Conservation (phyloP, 2,329 filamentous ascomycete genomes). For the Colletotrichum godetiae region DNA sequence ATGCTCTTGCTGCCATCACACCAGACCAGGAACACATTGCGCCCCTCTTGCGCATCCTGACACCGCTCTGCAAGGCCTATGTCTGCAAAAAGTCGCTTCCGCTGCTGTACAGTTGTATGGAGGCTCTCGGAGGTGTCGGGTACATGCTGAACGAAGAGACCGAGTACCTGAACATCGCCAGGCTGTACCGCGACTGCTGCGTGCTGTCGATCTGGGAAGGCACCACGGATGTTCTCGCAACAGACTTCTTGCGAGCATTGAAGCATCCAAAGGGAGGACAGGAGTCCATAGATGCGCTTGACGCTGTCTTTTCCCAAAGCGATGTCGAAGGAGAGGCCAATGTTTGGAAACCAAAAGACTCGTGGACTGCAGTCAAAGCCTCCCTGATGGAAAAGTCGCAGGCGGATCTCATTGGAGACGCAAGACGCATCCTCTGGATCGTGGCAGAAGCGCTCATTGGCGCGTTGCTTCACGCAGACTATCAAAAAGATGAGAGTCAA, state of each 20-base stretch:
- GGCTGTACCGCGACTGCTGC: conserved; percentile 72
- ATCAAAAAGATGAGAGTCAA: conserved; percentile 47
- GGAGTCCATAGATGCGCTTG: conserved; percentile 54
- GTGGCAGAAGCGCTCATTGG: conserved; percentile 57
- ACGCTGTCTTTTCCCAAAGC: conserved; percentile 48
- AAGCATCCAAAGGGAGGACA: conserved; percentile 55
- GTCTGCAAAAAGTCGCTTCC: conserved; percentile 62
- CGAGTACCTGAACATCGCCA: conserved; percentile 71
- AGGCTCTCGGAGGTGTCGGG: conserved; percentile 73
- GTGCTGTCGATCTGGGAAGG: conserved; percentile 79
- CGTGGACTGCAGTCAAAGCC: conserved; percentile 54
- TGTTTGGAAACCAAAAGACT: conserved; percentile 42
- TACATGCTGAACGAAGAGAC: conserved; percentile 73
- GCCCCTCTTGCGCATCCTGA: conserved; percentile 66
- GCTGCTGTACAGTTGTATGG: conserved; percentile 69
- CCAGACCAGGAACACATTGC: conserved; percentile 46
- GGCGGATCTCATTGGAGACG: conserved; percentile 56
- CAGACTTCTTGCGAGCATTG: conserved; percentile 48
- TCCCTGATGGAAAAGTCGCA: conserved; percentile 49
- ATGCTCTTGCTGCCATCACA: conserved; percentile 40
- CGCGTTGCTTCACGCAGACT: conserved; percentile 56
- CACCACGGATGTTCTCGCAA: conserved; percentile 76
- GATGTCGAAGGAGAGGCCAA: conserved; percentile 10
- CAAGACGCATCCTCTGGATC: conserved; percentile 56
- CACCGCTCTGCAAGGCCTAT: conserved; percentile 70